Percentiles rank a stretch among this genome's conserved stretches.
These are phyloP conservation scores for Verbena officinalis DNA, from an alignment of 257 asterid species.

Conservation along the genomic window DNA sequence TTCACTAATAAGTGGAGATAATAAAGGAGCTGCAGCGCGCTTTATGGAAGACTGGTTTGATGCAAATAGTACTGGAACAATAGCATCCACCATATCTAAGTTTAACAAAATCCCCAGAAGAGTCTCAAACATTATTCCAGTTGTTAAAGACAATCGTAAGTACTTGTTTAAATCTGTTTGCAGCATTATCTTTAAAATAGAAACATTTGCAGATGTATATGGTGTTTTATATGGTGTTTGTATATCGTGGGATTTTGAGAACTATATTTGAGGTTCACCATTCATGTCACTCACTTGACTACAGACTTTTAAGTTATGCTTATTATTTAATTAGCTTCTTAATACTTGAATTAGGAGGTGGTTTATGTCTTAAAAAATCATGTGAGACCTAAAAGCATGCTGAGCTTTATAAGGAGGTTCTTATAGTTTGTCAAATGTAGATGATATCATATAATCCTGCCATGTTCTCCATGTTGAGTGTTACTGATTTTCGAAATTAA, in stretches of 20 bases:
- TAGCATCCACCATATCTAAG: constrained; percentile 32
- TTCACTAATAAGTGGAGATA: constrained; percentile 94
- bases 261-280: background rate
- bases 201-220: constrained; percentile 1
- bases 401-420: constrained; percentile 1
- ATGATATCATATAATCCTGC: background rate
- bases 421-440: background rate
- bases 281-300: constrained; percentile 5
- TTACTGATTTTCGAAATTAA: background rate
- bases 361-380: background rate
- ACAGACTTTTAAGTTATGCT: background rate
- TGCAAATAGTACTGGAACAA: constrained; percentile 41
- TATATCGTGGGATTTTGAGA: too few relatives aligned
- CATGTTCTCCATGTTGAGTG: background rate
- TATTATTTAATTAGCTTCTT: background rate
- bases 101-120: constrained; percentile 56
- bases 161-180: constrained; percentile 11
- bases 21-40: constrained; percentile 99
- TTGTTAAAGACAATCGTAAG: constrained; percentile 68
- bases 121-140: constrained; percentile 80
- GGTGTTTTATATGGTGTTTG: too few relatives aligned
- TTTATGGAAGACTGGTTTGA: constrained; percentile 99
- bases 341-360: background rate
- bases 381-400: constrained; percentile 8
- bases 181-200: constrained; percentile 7